Conservation (phyloP, 768 basidiomycete genomes). For the Hygrophoropsis aurantiaca region DNA sequence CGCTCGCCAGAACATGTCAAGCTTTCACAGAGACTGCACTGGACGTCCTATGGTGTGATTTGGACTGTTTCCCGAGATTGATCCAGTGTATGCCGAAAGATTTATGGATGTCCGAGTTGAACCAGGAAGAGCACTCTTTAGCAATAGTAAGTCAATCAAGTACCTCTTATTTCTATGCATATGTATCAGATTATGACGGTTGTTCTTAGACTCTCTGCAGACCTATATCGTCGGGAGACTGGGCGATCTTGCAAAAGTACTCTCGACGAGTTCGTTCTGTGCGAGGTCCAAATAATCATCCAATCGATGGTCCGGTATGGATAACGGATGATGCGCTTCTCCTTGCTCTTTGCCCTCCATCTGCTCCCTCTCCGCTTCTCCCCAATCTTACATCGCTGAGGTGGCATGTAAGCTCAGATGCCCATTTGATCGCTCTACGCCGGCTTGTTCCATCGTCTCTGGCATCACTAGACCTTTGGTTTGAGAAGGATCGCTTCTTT, state of each 20-base stretch:
- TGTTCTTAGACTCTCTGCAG: constrained; percentile 23
- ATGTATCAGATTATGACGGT: too few relatives aligned
- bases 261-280: constrained; percentile 19
- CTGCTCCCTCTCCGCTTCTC: constrained; percentile 17
- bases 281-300: background rate
- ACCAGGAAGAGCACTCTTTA: too few relatives aligned
- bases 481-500: too few relatives aligned
- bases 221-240: constrained; percentile 25
- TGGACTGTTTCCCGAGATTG: constrained; percentile 21
- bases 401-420: constrained; percentile 15
- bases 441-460: constrained; percentile 18
- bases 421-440: constrained; percentile 17
- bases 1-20: constrained; percentile 25
- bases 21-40: constrained; percentile 21
- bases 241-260: constrained; percentile 27
- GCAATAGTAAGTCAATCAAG: too few relatives aligned
- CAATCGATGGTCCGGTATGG: constrained; percentile 17
- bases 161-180: too few relatives aligned
- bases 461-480: too few relatives aligned
- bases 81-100: constrained; percentile 26
- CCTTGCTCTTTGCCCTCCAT: constrained; percentile 24
- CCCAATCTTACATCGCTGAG: constrained; percentile 18
- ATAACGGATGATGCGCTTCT: too few relatives aligned
- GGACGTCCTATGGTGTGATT: constrained; percentile 21
- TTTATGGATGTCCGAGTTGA: constrained; percentile 17